Percentiles rank a stretch among this genome's conserved stretches.
Conservation (phyloP, 306 rosid species). For the Medicago lupulina region DNA sequence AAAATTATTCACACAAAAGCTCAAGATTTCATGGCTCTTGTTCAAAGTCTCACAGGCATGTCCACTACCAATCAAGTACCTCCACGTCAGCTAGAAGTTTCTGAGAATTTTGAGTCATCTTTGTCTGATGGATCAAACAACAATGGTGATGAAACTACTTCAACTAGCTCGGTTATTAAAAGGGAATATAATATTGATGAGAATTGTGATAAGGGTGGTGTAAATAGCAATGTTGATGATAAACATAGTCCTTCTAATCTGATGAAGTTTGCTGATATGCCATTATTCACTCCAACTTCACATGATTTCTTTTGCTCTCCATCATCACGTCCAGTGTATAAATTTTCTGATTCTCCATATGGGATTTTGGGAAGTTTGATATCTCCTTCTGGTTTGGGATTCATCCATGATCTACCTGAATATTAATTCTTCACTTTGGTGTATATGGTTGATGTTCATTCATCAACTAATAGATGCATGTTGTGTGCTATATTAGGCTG, state of each 20-base stretch:
- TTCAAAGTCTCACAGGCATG: conserved; percentile 84
- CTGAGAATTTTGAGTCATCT: conserved; percentile 46
- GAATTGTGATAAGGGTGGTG: conserved; percentile 12
- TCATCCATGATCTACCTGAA: conserved; percentile 69
- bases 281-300: conserved; percentile 68
- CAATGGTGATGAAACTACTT: conserved; percentile 47
- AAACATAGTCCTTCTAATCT: conserved; percentile 12
- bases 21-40: conserved; percentile 81
- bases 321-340: conserved; percentile 35
- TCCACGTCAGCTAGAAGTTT: conserved; percentile 14
- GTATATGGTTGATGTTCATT: not conserved
- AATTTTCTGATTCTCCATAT: conserved; percentile 53
- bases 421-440: conserved; percentile 41
- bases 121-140: conserved; percentile 37
- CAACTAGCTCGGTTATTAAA: conserved; percentile 42
- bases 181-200: conserved; percentile 36
- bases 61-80: not conserved
- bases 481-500: not conserved
- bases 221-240: not conserved
- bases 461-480: not conserved
- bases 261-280: conserved; percentile 52
- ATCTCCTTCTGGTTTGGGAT: conserved; percentile 73
- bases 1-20: conserved; percentile 77
- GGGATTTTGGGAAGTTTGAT: conserved; percentile 53
- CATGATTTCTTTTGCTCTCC: conserved; percentile 52